Evolutionary conservation across 345 rosid species (phyloP).

Genomic region (Salix purpurea): DNA sequence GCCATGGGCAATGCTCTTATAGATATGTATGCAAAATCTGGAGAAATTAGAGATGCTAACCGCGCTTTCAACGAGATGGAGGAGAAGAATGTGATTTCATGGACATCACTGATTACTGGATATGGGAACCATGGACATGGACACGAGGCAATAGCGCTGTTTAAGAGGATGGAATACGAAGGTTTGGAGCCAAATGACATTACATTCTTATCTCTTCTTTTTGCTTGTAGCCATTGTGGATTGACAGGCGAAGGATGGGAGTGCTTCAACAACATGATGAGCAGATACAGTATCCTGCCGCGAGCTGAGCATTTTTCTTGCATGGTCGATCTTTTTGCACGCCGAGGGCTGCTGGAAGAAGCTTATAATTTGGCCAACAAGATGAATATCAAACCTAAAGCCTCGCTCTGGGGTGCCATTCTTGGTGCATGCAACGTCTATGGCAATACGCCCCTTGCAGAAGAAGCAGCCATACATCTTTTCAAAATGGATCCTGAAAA

Average conservation of each 20-base stretch:
- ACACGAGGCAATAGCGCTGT: constrained; percentile 20
- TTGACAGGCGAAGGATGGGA: constrained; percentile 22
- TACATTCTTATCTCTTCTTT: constrained; percentile 29
- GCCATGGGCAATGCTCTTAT: constrained; percentile 25
- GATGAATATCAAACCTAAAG: constrained; percentile 18
- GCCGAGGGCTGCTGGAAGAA: constrained; percentile 22
- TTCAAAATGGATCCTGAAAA: constrained; percentile 18
- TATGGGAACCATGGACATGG: constrained; percentile 27
- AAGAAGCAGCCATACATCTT: constrained; percentile 17
- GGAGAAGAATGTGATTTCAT: constrained; percentile 29
- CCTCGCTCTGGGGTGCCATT: constrained; percentile 25
- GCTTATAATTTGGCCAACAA: constrained; percentile 14
- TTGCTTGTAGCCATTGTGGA: constrained; percentile 28
- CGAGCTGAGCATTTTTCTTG: constrained; percentile 23
- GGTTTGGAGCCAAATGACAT: constrained; percentile 25
- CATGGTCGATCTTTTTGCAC: constrained; percentile 23
- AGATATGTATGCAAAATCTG: constrained; percentile 35
- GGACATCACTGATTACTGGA: constrained; percentile 29
- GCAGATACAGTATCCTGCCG: constrained; percentile 14
- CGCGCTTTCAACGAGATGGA: constrained; percentile 20
- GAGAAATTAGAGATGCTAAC: constrained; percentile 24
- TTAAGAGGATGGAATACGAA: constrained; percentile 24
- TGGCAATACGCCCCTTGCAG: constrained; percentile 19
- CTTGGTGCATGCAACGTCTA: constrained; percentile 24
- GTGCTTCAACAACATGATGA: constrained; percentile 22